Percentiles rank a stretch among this genome's conserved stretches.
Evolutionary conservation across 139 green algal species (phyloP).

Genomic region (Micractinium sp.): DNA sequence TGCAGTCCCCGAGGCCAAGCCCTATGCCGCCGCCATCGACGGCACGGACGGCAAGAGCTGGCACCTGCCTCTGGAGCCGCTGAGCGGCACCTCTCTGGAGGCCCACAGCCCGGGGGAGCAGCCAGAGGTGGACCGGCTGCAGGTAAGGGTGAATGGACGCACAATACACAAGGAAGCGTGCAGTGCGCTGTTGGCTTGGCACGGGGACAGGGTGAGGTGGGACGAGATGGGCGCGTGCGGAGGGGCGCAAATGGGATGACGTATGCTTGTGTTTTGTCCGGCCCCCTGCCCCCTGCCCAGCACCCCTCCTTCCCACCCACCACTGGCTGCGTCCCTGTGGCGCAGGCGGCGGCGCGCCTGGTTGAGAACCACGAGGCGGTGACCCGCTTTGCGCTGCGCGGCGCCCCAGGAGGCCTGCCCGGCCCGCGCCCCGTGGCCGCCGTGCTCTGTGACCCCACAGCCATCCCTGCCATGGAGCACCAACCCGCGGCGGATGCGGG

Average conservation of each 20-base stretch:
- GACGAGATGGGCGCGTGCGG: no score
- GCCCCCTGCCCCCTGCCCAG: no score
- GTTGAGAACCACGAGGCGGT: constrained; percentile 81
- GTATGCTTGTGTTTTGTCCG: no score
- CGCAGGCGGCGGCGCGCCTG: constrained; percentile 67
- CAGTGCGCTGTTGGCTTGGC: background rate
- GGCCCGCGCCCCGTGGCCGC: constrained; percentile 78
- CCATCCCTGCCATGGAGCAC: constrained; percentile 53
- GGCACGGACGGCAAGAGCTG: constrained; percentile 73
- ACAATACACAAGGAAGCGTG: background rate
- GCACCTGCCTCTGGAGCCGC: constrained; percentile 81
- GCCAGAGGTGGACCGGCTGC: constrained; percentile 62
- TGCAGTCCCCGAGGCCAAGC: constrained; percentile 50
- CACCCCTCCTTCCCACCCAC: background rate
- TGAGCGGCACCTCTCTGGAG: constrained; percentile 67
- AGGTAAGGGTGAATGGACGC: background rate
- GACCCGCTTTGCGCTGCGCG: constrained; percentile 82
- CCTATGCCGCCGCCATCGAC: constrained; percentile 74
- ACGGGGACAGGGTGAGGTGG: background rate
- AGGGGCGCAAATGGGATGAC: no score
- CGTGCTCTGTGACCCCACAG: constrained; percentile 81
- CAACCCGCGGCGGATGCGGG: constrained; percentile 56
- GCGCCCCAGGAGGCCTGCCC: constrained; percentile 54
- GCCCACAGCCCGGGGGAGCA: constrained; percentile 74
- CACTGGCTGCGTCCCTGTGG: background rate